These are phyloP conservation scores for Vanrija sp. DNA, from an alignment of 1,284 basidiomycete species.

Conservation along the genomic window DNA sequence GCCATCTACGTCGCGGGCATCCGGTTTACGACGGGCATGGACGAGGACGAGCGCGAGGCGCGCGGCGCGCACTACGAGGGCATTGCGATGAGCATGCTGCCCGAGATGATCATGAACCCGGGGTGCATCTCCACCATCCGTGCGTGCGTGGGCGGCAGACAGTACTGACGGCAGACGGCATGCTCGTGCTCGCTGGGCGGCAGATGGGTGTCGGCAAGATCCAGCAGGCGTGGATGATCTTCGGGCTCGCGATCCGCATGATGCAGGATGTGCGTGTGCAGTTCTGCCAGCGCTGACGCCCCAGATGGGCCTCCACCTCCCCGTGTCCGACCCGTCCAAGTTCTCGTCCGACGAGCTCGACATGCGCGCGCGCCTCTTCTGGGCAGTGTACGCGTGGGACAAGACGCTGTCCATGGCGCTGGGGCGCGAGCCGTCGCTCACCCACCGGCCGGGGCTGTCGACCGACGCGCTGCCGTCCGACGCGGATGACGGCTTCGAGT, in stretches of 20 bases:
- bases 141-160: neutral
- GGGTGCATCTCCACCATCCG: constrained; percentile 8
- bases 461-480: neutral
- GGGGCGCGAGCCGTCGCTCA: constrained; percentile 6
- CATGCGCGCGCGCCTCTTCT: constrained; percentile 14
- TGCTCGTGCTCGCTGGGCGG: constrained; percentile 8
- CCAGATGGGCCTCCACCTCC: constrained; percentile 14
- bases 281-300: neutral
- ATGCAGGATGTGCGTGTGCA: constrained; percentile 23
- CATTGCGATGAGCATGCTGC: constrained; percentile 14
- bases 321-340: constrained; percentile 8
- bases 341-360: constrained; percentile 10
- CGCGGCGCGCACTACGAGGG: constrained; percentile 8
- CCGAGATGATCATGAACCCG: constrained; percentile 9
- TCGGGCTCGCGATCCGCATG: constrained; percentile 20
- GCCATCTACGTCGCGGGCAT: constrained; percentile 15
- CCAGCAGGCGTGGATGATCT: constrained; percentile 16
- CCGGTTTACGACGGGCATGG: constrained; percentile 10
- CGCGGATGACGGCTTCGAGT: neutral
- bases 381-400: constrained; percentile 12
- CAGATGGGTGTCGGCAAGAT: constrained; percentile 9
- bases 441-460: constrained; percentile 1
- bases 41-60: constrained; percentile 8
- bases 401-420: constrained; percentile 5
- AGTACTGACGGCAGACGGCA: constrained; percentile 9